These are phyloP conservation scores for Linum lewisii DNA, from an alignment of 345 rosid species.

Conservation along the genomic window DNA sequence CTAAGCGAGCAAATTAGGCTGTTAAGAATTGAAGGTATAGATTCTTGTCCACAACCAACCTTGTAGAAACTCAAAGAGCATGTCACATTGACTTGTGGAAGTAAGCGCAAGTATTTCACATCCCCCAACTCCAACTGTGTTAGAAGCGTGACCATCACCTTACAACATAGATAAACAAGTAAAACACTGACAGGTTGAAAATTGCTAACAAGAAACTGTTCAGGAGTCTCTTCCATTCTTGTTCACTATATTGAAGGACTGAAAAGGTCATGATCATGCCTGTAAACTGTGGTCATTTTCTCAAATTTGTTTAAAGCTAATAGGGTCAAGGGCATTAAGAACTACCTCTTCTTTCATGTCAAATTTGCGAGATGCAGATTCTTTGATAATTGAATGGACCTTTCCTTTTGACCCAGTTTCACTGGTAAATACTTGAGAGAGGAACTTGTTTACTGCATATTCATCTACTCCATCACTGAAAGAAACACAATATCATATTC, in stretches of 20 bases:
- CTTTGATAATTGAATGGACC: constrained; percentile 55
- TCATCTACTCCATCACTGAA: constrained; percentile 96
- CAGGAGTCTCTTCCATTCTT: neutral
- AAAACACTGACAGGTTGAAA: constrained; percentile 1
- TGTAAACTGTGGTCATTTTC: constrained; percentile 4
- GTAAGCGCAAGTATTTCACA: constrained; percentile 57
- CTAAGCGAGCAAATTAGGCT: neutral
- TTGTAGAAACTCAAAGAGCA: constrained; percentile 85
- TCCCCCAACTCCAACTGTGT: constrained; percentile 91
- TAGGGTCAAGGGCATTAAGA: constrained; percentile 10
- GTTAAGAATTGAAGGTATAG: constrained; percentile 3
- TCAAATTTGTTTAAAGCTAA: too few relatives aligned
- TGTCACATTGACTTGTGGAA: constrained; percentile 62
- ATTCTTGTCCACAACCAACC: constrained; percentile 29
- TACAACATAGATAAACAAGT: constrained; percentile 19
- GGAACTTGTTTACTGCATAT: constrained; percentile 75
- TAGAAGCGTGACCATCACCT: constrained; percentile 89
- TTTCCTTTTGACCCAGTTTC: constrained; percentile 36
- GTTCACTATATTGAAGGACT: constrained; percentile 3
- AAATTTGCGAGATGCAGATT: constrained; percentile 62
- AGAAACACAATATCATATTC: constrained; percentile 19
- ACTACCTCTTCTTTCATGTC: constrained; percentile 94
- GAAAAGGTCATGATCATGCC: neutral
- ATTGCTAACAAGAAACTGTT: constrained; percentile 1
- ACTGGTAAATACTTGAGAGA: constrained; percentile 50